Percentiles rank a stretch among this genome's conserved stretches.
phyloP scores from a whole-genome alignment of 768 basidiomycete species.

The Floccularia luteovirens region DNA sequence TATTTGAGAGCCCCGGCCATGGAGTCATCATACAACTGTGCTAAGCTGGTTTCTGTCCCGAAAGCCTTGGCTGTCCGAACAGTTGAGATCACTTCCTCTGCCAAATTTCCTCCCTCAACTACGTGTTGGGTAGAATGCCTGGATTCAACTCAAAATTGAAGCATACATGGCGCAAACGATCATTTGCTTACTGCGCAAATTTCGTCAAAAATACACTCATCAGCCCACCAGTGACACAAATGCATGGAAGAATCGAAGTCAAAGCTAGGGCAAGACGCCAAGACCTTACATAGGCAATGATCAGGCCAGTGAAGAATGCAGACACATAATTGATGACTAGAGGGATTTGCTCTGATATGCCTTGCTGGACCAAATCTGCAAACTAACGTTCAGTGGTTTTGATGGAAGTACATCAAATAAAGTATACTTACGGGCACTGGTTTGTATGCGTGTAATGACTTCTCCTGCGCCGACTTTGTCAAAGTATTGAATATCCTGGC shows the following conservation, averaged over 20 bases:
- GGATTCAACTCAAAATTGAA: too few relatives aligned
- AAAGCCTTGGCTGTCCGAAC: conserved; percentile 82
- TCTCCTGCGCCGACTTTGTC: conserved; percentile 83
- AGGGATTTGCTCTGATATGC: conserved; percentile 75
- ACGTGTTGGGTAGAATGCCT: conserved; percentile 55
- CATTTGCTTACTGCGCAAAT: conserved; percentile 41
- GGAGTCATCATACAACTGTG: conserved; percentile 49
- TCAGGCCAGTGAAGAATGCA: conserved; percentile 70
- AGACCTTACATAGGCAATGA: conserved; percentile 47
- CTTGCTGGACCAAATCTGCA: conserved; percentile 74
- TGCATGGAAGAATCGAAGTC: conserved; percentile 67
- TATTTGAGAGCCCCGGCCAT: conserved; percentile 35
- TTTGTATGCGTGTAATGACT: conserved; percentile 77
- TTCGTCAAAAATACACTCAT: conserved; percentile 52
- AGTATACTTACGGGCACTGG: conserved; percentile 54
- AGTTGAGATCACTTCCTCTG: conserved; percentile 81
- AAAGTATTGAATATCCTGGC: conserved; percentile 78
- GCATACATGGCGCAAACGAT: too few relatives aligned
- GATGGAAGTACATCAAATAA: too few relatives aligned
- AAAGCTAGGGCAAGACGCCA: conserved; percentile 76
- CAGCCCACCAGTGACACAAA: conserved; percentile 52
- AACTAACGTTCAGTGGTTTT: background rate
- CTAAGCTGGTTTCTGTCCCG: conserved; percentile 55
- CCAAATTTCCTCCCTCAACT: conserved; percentile 66
- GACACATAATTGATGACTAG: conserved; percentile 42